Evolutionary conservation across 2,329 filamentous ascomycete genomes (phyloP).

Genomic region (Fusarium dimerum): DNA sequence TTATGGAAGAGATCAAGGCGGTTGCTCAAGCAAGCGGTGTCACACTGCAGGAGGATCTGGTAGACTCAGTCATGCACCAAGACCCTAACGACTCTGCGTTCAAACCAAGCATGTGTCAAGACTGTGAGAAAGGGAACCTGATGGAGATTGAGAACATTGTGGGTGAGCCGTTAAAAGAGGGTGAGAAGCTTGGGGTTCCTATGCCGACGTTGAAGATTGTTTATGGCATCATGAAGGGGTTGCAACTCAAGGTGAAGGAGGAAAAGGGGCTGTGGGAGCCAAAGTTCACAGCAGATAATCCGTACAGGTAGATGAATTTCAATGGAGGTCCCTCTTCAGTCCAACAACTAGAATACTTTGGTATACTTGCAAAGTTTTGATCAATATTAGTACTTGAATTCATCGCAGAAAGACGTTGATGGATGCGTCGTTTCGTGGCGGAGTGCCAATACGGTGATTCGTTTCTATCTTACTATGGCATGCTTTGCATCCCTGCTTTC

Average conservation of each 20-base stretch:
- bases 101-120: slow-evolving; percentile 56
- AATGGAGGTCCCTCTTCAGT: too few relatives aligned
- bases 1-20: slow-evolving; percentile 54
- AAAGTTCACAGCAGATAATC: slow-evolving; percentile 24
- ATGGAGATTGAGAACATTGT: slow-evolving; percentile 54
- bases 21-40: slow-evolving; percentile 46
- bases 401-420: too few relatives aligned
- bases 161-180: slow-evolving; percentile 53
- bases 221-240: slow-evolving; percentile 47
- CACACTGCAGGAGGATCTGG: slow-evolving; percentile 42
- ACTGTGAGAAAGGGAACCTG: slow-evolving; percentile 44
- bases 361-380: too few relatives aligned
- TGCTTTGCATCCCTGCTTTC: too few relatives aligned
- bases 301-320: slow-evolving; percentile 15
- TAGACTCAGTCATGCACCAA: slow-evolving; percentile 45
- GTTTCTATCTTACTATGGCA: too few relatives aligned
- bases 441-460: too few relatives aligned
- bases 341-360: too few relatives aligned
- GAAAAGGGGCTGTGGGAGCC: slow-evolving; percentile 35
- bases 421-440: too few relatives aligned
- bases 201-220: slow-evolving; percentile 51
- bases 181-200: slow-evolving; percentile 42
- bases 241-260: slow-evolving; percentile 52
- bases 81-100: slow-evolving; percentile 52
- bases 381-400: too few relatives aligned